A percentile compares a stretch with the other conserved stretches of the same genome.
Conservation (phyloP, 208 protist genomes). For the Porcisia deanei region DNA sequence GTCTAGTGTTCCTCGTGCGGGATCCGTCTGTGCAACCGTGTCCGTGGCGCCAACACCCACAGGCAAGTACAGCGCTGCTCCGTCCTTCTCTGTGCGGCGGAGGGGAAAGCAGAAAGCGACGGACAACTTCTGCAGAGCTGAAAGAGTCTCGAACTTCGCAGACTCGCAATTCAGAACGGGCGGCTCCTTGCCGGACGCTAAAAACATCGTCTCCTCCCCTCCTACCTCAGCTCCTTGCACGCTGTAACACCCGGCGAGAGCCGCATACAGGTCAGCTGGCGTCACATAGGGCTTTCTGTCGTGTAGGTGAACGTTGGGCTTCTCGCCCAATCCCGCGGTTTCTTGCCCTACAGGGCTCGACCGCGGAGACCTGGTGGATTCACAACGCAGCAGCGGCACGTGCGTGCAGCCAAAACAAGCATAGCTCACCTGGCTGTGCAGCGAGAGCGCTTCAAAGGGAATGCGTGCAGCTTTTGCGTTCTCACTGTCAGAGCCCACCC, state of each 20-base stretch:
- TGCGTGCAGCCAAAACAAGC: constrained; percentile 48
- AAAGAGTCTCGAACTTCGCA: constrained; percentile 1
- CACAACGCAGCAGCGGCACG: constrained; percentile 5
- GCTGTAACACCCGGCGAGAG: constrained; percentile 3
- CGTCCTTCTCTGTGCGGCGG: not conserved
- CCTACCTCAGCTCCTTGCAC: not conserved
- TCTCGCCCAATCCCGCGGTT: not conserved
- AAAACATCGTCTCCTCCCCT: too few species aligned
- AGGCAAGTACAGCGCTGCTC: not conserved
- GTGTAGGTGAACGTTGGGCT: not conserved
- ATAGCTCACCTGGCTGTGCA: constrained; percentile 37
- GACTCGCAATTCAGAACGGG: not conserved
- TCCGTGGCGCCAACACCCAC: not conserved
- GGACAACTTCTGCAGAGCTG: constrained; percentile 20
- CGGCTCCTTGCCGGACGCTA: not conserved
- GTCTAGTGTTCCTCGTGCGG: not conserved
- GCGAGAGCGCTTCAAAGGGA: constrained; percentile 28
- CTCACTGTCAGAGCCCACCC: not conserved
- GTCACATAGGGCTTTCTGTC: not conserved
- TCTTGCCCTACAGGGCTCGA: not conserved
- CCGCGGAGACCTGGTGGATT: not conserved
- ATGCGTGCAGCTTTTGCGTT: not conserved
- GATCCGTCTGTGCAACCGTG: too few species aligned
- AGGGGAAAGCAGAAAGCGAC: constrained; percentile 30
- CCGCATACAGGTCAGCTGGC: constrained; percentile 11